Percentiles rank a stretch among this genome's conserved stretches.
These are phyloP conservation scores for Beauveria bassiana DNA, from an alignment of 2,329 filamentous ascomycete species.

Conservation along the genomic window DNA sequence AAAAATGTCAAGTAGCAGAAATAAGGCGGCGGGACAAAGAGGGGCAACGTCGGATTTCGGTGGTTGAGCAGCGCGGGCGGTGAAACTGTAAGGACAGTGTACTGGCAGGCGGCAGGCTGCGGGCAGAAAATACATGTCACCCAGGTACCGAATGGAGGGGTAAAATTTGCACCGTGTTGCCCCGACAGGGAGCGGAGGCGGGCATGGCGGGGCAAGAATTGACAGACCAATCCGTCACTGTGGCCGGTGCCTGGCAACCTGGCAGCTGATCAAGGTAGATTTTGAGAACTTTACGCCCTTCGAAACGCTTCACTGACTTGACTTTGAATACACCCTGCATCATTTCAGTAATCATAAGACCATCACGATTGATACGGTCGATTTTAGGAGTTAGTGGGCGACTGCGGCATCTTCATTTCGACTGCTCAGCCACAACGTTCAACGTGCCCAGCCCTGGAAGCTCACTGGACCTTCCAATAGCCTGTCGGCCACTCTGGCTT, in stretches of 20 bases:
- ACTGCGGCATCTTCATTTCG: no score
- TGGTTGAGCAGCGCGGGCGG: slow-evolving; percentile 3
- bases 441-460: neutral
- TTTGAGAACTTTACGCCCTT: no score
- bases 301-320: no score
- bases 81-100: neutral
- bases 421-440: neutral
- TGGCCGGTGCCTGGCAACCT: no score
- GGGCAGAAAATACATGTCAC: neutral
- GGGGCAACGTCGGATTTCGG: slow-evolving; percentile 8
- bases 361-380: no score
- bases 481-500: neutral
- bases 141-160: slow-evolving; percentile 7
- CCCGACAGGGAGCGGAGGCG: neutral
- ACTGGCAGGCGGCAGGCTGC: neutral
- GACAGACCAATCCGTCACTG: neutral
- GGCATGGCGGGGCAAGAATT: neutral
- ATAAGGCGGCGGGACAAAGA: slow-evolving; percentile 8
- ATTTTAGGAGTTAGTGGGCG: no score
- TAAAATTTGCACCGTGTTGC: slow-evolving; percentile 3
- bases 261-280: no score
- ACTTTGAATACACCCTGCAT: no score
- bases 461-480: neutral
- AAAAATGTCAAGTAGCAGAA: slow-evolving; percentile 10
- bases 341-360: no score